These are phyloP conservation scores for Cladosporium sp. DNA, from an alignment of 2,329 filamentous ascomycete genomes.

Conservation along the genomic window DNA sequence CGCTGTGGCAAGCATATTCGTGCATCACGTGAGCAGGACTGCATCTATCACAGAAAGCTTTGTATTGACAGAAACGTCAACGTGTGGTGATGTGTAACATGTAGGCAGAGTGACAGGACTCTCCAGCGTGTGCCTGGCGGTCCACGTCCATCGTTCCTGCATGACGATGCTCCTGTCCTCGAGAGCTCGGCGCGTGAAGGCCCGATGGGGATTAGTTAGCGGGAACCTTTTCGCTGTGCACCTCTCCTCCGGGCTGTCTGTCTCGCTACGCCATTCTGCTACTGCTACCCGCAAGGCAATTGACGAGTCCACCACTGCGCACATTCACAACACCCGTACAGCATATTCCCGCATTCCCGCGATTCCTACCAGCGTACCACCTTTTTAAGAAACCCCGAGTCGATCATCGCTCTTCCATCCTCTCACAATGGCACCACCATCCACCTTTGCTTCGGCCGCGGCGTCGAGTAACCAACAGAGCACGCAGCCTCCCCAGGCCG, in stretches of 20 bases:
- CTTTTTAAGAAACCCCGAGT: too few species aligned
- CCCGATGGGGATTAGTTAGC: conserved; percentile 11
- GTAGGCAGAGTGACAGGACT: too few species aligned
- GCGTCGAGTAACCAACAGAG: conserved; percentile 38
- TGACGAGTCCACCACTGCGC: conserved; percentile 1
- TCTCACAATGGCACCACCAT: conserved; percentile 27
- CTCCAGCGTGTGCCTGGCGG: too few species aligned
- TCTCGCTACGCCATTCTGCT: background rate
- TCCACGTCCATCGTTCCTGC: too few species aligned
- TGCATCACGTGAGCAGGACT: background rate
- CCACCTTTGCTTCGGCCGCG: conserved; percentile 49
- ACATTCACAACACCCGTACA: background rate
- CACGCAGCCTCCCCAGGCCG: conserved; percentile 40
- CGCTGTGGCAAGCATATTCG: background rate
- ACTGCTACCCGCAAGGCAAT: background rate
- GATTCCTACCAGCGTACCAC: background rate
- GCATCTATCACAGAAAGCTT: background rate
- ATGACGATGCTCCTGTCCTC: too few species aligned
- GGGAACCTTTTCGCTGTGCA: conserved; percentile 14
- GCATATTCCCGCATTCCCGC: background rate
- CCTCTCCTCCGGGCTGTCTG: background rate
- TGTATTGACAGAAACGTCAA: too few species aligned
- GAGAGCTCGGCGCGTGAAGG: background rate
- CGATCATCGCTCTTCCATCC: background rate
- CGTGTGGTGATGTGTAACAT: too few species aligned